Percentiles rank a stretch among this genome's conserved stretches.
phyloP scores from a whole-genome alignment of 2,329 filamentous ascomycete genomes.

The Colletotrichum tofieldiae region DNA sequence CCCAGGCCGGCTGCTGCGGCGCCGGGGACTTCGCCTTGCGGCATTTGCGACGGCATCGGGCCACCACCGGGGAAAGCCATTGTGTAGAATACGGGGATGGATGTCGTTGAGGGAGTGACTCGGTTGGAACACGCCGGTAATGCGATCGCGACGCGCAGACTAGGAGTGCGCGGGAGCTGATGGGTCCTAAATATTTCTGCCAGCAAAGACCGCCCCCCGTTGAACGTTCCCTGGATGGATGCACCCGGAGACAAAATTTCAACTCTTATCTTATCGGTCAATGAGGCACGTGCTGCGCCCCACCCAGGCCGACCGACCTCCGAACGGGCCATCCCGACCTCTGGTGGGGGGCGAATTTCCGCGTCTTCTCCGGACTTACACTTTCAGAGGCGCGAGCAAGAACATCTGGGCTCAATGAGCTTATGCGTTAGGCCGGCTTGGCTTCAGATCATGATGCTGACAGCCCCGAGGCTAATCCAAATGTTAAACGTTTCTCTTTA shows the following conservation, averaged over 20 bases:
- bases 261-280: constrained; percentile 37
- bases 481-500: constrained; percentile 14
- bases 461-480: background rate
- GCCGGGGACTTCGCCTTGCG: constrained; percentile 44
- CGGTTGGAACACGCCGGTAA: background rate
- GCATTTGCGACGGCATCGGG: constrained; percentile 14
- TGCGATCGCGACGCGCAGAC: constrained; percentile 32
- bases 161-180: constrained; percentile 35
- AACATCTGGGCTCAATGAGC: background rate
- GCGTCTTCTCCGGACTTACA: constrained; percentile 18
- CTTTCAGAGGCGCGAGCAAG: background rate
- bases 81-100: background rate
- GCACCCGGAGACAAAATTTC: constrained; percentile 19
- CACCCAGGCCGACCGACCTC: constrained; percentile 11
- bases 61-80: constrained; percentile 58
- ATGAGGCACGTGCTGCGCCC: constrained; percentile 27
- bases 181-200: constrained; percentile 58
- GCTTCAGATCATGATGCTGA: background rate
- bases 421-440: background rate
- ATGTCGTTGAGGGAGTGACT: background rate
- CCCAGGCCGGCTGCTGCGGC: constrained; percentile 48
- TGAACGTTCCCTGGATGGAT: background rate
- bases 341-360: constrained; percentile 3
- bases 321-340: constrained; percentile 19
- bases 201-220: constrained; percentile 52